Evolutionary conservation across 257 asterid genomes (phyloP).

Genomic region (Solanum gracilifrons): DNA sequence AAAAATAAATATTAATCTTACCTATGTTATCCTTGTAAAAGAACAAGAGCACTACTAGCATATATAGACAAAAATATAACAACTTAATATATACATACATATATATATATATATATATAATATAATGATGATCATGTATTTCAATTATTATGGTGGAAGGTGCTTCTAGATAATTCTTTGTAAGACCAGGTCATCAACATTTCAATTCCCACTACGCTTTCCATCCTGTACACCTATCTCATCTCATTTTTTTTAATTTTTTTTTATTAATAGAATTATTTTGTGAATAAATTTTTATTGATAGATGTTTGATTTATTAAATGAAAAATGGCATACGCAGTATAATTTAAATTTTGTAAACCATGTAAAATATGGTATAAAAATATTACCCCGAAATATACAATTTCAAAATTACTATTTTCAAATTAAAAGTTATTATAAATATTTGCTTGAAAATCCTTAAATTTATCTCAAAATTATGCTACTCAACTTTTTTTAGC

Average conservation of each 20-base stretch:
- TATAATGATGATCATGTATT: constrained; percentile 15
- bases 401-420: neutral
- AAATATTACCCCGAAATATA: neutral
- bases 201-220: neutral
- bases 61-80: neutral
- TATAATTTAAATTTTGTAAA: neutral
- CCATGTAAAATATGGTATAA: neutral
- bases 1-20: too few relatives aligned
- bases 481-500: too few relatives aligned
- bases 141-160: neutral
- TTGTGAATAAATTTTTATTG: neutral
- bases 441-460: neutral
- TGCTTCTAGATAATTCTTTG: neutral
- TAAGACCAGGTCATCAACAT: neutral
- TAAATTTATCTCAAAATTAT: neutral
- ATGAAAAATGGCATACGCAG: neutral
- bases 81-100: too few relatives aligned
- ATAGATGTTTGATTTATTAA: neutral
- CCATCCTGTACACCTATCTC: neutral
- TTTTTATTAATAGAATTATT: neutral
- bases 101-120: too few relatives aligned
- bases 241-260: neutral
- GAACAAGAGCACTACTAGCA: neutral
- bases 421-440: neutral
- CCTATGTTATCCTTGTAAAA: too few relatives aligned